A percentile compares a stretch with the other conserved stretches of the same genome.
Evolutionary conservation across 805 yeast genomes (phyloP).

Genomic region (Kluyveromyces siamensis): DNA sequence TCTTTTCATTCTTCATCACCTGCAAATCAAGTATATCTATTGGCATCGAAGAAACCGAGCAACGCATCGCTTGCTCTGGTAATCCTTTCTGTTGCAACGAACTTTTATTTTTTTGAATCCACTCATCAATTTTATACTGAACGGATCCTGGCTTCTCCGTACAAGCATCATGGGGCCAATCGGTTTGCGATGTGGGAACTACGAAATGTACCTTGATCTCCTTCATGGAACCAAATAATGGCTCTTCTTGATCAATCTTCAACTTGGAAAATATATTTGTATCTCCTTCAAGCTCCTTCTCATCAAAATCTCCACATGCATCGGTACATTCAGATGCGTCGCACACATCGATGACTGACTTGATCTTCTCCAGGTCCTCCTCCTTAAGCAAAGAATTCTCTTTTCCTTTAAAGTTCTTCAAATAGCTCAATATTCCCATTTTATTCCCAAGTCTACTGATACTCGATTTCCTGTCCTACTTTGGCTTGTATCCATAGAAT

Average conservation of each 20-base stretch:
- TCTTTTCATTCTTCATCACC: constrained; percentile 35
- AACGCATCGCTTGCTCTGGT: constrained; percentile 17
- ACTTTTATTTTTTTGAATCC: constrained; percentile 26
- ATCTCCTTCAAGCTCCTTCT: constrained; percentile 21
- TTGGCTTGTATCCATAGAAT: no score
- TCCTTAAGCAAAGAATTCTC: not conserved
- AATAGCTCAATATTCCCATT: constrained; percentile 7
- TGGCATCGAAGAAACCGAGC: constrained; percentile 44
- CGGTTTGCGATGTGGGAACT: constrained; percentile 74
- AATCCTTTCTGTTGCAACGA: constrained; percentile 26
- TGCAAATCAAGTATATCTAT: constrained; percentile 37
- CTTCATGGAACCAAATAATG: constrained; percentile 63
- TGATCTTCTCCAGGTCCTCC: constrained; percentile 11
- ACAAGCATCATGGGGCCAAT: constrained; percentile 77
- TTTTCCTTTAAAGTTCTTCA: constrained; percentile 3
- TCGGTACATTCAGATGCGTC: constrained; percentile 10
- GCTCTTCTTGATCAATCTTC: constrained; percentile 27
- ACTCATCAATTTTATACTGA: constrained; percentile 35
- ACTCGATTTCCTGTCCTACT: no score
- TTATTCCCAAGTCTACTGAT: not conserved
- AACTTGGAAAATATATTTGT: constrained; percentile 17
- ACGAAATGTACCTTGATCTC: constrained; percentile 65
- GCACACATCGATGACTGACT: constrained; percentile 15
- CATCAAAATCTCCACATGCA: constrained; percentile 12
- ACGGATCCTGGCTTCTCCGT: constrained; percentile 35